Base-by-base conservation (phyloP, 257 asterid species). In the Ehretia macrophylla region DNA sequence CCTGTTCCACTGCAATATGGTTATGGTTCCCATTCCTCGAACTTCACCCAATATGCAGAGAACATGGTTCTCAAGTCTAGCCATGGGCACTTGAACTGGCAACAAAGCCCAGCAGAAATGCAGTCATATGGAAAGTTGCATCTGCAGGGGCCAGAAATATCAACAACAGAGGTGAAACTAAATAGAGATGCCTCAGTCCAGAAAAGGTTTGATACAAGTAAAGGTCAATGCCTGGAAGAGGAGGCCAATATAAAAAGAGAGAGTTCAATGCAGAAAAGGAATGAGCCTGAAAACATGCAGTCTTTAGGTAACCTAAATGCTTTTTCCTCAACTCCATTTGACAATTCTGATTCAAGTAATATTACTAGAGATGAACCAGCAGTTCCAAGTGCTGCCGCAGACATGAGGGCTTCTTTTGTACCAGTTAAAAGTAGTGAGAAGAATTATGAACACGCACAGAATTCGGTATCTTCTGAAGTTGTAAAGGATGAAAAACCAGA, bases 221-320 rank as follows among this genome's bases (percentile, higher is more conserved):
- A 74, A 52, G 79, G 73, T 65, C 83, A 67, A 37, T 76, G 86
- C 48, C 62, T 68, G 19, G 64, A 22, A 51, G 67, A 68, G 77
- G 92, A 81, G 64, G 58, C 66, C 53, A 78, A 76, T 75, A 66
- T 72, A 77, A 79, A 66, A 67, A 67, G 74, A 60, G 94, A 80
- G 72, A 71, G 51, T 66, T 78, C 88, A 72, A 53, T 55, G 54
- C 75, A 51, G 73, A 77, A 73, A 80, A 39, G 49, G 68, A 68
- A 55, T 51, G 91, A 79, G 52, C 63, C 77, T 57, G 72, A 75
- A 64, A 75, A 67, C 65, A 59, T 63, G 56, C 79, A 63, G 53
- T 39, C 64, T 63, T 60, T 55, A 60, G 85, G 79, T 73, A 79
- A 68, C 72, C 86, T 75, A 50, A 76, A 75, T 50, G 51, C 55